Evolutionary conservation across 164 flowering plant species (phyloP), one percentile per base, ranked within the genome.

Genomic region (Chimonanthus salicifolius): DNA sequence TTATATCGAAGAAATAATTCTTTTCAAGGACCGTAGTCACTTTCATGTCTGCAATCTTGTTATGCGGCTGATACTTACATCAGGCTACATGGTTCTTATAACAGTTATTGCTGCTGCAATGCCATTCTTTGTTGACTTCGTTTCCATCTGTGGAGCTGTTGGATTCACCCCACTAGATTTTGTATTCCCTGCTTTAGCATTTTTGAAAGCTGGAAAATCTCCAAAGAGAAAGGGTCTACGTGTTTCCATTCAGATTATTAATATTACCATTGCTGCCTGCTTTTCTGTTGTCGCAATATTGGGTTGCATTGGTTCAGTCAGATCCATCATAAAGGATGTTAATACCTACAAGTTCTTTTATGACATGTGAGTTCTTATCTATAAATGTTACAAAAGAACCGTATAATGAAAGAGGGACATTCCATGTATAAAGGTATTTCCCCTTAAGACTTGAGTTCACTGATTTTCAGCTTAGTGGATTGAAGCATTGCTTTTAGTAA

Each of bases 71-170:
- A 7, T 60, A 64, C 70, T 77, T 5, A 82, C 84, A 15, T 76
- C 85, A 0, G 45, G 72, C 58, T 88, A 86, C 83, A 84, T 85
- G 73, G 80, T 70, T 54, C 10, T 84, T 0, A 80, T 86, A 2
- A 85, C 89, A 5, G 70, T 78, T 3, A 49, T 83, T 21, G 87
- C 91, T 15, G 86, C 88, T 45, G 91, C 91, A 20, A 77, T 86
- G 86, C 91, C 88, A n/a, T 88, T 88, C 76, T 88, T 88, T 64
- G 91, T 87, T 47, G 89, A 86, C 67, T 88, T 88, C 79, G 88
- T 86, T 74, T 70, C 88, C 67, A 86, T 88, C 33, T 88, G 91
- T 80, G 91, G 91, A 20, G 89, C 91, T 45, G 78, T 88, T 72
- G 91, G 91, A 20, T 88, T 88, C 81, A 88, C 91, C 20, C 91